These are phyloP conservation scores for Pulveroboletus ravenelii DNA, from an alignment of 768 basidiomycete genomes.

Conservation along the genomic window DNA sequence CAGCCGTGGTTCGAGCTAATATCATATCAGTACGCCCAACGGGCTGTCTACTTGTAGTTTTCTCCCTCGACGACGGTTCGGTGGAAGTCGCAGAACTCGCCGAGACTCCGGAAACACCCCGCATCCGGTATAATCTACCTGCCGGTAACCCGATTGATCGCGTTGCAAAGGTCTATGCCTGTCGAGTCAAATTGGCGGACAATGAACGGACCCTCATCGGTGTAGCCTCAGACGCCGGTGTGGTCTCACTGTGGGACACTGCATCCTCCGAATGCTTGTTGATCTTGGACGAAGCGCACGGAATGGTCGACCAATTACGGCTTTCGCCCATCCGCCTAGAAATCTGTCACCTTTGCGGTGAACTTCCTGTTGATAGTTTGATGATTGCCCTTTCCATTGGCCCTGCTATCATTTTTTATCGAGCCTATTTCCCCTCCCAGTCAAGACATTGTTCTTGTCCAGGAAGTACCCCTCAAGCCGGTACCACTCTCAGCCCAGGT, in stretches of 20 bases:
- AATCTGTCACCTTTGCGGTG: conserved; percentile 68
- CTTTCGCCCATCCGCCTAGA: conserved; percentile 50
- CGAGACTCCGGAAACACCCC: conserved; percentile 38
- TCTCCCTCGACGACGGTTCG: conserved; percentile 61
- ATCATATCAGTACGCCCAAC: conserved; percentile 47
- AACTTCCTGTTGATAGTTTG: conserved; percentile 62
- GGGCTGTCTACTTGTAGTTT: conserved; percentile 48
- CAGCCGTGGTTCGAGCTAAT: conserved; percentile 43
- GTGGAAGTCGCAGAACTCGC: conserved; percentile 57
- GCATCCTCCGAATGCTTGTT: conserved; percentile 58
- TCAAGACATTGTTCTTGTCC: conserved; percentile 67
- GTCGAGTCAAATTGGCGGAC: conserved; percentile 48
- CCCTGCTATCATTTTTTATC: conserved; percentile 60
- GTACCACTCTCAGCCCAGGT: conserved; percentile 43
- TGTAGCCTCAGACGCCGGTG: conserved; percentile 59
- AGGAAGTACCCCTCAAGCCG: conserved; percentile 41
- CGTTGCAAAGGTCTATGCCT: conserved; percentile 51
- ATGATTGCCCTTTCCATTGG: conserved; percentile 63
- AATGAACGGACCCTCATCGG: conserved; percentile 50
- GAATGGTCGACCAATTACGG: conserved; percentile 54
- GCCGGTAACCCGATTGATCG: conserved; percentile 57
- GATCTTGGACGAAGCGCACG: conserved; percentile 56
- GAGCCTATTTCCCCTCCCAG: conserved; percentile 52
- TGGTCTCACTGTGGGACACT: conserved; percentile 74
- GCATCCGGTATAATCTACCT: conserved; percentile 45